These are phyloP conservation scores for Rhodotorula sphaerocarpa DNA, from an alignment of 768 basidiomycete species.

Conservation along the genomic window DNA sequence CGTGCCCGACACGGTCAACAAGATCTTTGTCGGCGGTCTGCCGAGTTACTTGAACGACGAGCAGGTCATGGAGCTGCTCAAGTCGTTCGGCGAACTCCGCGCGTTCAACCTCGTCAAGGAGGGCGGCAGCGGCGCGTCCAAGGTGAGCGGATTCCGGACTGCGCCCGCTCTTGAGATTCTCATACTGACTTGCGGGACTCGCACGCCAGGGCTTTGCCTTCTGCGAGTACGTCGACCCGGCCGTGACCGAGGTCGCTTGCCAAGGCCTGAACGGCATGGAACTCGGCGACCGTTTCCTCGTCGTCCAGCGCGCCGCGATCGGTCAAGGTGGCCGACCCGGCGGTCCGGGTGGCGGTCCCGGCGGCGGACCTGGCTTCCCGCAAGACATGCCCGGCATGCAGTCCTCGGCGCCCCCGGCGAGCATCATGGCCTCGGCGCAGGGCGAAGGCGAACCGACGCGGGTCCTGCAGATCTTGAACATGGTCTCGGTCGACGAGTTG, in stretches of 20 bases:
- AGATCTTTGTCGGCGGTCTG: constrained; percentile 92
- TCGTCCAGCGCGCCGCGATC: constrained; percentile 92
- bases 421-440: constrained; percentile 40
- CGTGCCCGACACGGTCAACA: constrained; percentile 94
- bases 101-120: constrained; percentile 98
- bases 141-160: constrained; percentile 50
- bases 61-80: constrained; percentile 94
- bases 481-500: constrained; percentile 92
- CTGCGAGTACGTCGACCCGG: constrained; percentile 89
- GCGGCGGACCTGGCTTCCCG: not conserved
- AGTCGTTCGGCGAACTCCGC: constrained; percentile 93
- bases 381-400: not conserved
- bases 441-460: constrained; percentile 48
- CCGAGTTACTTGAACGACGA: constrained; percentile 95
- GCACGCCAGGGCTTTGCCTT: constrained; percentile 83
- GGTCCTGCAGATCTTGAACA: constrained; percentile 95
- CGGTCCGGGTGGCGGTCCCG: constrained; percentile 3
- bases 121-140: constrained; percentile 75
- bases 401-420: constrained; percentile 2
- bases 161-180: not conserved
- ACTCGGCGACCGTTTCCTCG: constrained; percentile 85
- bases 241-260: constrained; percentile 88
- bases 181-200: not conserved
- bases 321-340: constrained; percentile 48
- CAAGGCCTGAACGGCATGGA: constrained; percentile 96